Evolutionary conservation across 768 basidiomycete species (phyloP).

Genomic region (Leccinum longicurvipes): DNA sequence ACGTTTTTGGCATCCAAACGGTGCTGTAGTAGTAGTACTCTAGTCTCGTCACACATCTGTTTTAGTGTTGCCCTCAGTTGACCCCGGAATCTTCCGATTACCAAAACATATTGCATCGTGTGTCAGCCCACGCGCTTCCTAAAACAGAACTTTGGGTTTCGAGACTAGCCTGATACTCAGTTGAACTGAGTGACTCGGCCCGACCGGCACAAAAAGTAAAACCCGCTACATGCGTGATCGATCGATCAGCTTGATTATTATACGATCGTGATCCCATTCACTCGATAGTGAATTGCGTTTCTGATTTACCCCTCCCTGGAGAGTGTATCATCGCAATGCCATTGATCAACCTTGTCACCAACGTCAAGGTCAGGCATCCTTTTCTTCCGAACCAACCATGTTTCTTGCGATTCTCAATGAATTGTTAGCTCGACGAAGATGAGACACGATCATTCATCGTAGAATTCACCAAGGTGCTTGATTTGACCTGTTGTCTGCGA

Average conservation of each 20-base stretch:
- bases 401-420: not conserved
- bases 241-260: not conserved
- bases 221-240: not conserved
- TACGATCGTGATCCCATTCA: too few relatives aligned
- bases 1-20: too few relatives aligned
- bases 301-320: not conserved
- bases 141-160: too few relatives aligned
- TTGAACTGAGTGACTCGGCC: too few relatives aligned
- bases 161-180: too few relatives aligned
- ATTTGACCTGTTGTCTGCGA: not conserved
- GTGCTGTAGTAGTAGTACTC: too few relatives aligned
- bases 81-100: too few relatives aligned
- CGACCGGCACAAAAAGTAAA: too few relatives aligned
- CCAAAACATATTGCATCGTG: too few relatives aligned
- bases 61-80: too few relatives aligned
- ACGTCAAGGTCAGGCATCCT: conserved; percentile 26
- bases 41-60: too few relatives aligned
- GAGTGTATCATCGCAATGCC: conserved; percentile 26
- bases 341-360: conserved; percentile 33
- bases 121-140: too few relatives aligned
- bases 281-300: not conserved
- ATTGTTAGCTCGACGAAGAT: conserved; percentile 2
- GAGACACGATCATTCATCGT: not conserved
- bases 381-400: not conserved
- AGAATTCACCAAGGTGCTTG: conserved; percentile 1